Base-by-base conservation (phyloP, 345 rosid genomes). In the Erodium maritimum region DNA sequence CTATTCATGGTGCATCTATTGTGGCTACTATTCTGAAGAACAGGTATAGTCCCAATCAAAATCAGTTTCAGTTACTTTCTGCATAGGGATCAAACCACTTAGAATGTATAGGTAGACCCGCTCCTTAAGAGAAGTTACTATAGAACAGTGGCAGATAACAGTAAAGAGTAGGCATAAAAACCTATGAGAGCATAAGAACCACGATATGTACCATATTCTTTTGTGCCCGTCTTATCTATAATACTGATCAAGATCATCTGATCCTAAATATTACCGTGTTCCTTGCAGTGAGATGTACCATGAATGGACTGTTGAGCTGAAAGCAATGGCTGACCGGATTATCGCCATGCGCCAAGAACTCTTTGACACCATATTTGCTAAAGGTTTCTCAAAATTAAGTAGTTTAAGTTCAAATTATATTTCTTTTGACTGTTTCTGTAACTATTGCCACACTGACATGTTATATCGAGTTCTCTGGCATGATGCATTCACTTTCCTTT, bases 1-100 rank as follows among this genome's bases (percentile, higher is more conserved):
- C 81, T 33, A 74, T 77, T 59, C 85, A 80, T 52, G 85, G 85
- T 57, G 81, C 85, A 50, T 62, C 81, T 11, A 74, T 80, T 61
- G 81, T 71, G 50, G 73, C 82, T 68, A 25, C 62, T 45, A 77
- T 80, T 61, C 58, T 80, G 17, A 74, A 66, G 62, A 66, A 74
- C 63, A 68, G 81, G 85, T 77, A 67, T 22, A 20, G 3, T 42
- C 1, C 12, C 48, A 7, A 14, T 42, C 48, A 42, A 42, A 42
- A 42, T 42, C 17, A 42, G 34, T 10, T 16, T 16, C 48, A 42
- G 14, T 42, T 42, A 42, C 48, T 42, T 42, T 42, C 48, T 42
- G 48, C 17, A 14, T 7, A 12, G 11, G 48, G 48, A 42, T 42
- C 48, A 42, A 42, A 42, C 48, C 48, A 42, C 48, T 42, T 42